These are phyloP conservation scores for Aspergillus sclerotialis DNA, from an alignment of 2,329 filamentous ascomycete species.

Conservation along the genomic window DNA sequence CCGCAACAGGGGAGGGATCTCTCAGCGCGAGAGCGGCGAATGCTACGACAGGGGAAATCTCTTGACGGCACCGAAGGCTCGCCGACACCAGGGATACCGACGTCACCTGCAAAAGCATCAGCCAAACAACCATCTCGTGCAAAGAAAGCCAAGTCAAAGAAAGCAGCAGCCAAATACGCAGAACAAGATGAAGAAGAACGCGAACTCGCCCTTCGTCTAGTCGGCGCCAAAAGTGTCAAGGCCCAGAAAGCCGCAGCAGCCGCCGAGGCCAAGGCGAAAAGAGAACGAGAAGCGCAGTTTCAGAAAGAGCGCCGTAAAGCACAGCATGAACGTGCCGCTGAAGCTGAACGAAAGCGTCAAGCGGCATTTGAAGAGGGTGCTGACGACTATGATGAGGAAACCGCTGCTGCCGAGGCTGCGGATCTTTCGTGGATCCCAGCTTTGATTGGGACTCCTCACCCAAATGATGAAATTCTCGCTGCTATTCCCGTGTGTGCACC, in stretches of 20 bases:
- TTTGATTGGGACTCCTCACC: slow-evolving; percentile 67
- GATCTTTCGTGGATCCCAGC: slow-evolving; percentile 54
- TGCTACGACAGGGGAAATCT: slow-evolving; percentile 23
- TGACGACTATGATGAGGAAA: slow-evolving; percentile 53
- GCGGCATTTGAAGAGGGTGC: slow-evolving; percentile 66
- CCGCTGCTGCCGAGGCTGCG: slow-evolving; percentile 39
- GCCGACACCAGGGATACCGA: slow-evolving; percentile 3
- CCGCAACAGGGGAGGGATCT: slow-evolving; percentile 22
- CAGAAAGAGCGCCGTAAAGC: slow-evolving; percentile 68
- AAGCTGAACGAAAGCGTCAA: slow-evolving; percentile 55
- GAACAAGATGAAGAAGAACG: slow-evolving; percentile 94
- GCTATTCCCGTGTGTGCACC: slow-evolving; percentile 58
- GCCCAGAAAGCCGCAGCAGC: slow-evolving; percentile 58
- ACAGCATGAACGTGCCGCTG: slow-evolving; percentile 72
- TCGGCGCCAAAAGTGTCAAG: slow-evolving; percentile 57
- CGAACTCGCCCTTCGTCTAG: slow-evolving; percentile 70
- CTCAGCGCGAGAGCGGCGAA: slow-evolving; percentile 39
- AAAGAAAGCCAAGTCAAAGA: slow-evolving; percentile 77
- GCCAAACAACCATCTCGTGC: slow-evolving; percentile 49
- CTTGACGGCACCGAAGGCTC: slow-evolving; percentile 10
- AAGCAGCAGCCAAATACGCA: slow-evolving; percentile 81
- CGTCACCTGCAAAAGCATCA: slow-evolving; percentile 11
- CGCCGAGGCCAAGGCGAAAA: slow-evolving; percentile 55
- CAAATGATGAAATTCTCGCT: slow-evolving; percentile 67
- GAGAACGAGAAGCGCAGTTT: slow-evolving; percentile 65